Evolutionary conservation across 331 rosid genomes (phyloP), one percentile per base, ranked within the genome.

Genomic region (Saraca asoca): DNA sequence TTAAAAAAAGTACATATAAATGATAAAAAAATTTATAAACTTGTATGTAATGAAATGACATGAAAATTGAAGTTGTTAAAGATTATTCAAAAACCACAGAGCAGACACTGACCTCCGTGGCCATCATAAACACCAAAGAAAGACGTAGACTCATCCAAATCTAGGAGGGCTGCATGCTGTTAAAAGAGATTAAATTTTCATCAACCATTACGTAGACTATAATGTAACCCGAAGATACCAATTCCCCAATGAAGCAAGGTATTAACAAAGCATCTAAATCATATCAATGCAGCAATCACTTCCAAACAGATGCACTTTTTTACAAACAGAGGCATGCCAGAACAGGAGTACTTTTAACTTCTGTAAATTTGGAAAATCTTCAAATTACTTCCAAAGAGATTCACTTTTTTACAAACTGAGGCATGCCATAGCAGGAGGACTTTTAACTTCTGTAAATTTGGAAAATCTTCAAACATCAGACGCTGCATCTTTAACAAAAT

Each of bases 61-160:
- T 13, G 6, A 43, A 39, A 70, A 29, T 50, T 45, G 13, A 33
- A 20, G 57, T 69, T 45, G 57, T 69, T 45, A 42, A 29, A 10
- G 2, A 41, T 17, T 42, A 44, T 35, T 39, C 43, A 39, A 49
- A 71, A 66, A 13, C 39, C 49, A 16, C 33, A 54, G 68, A 43
- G 33, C 12, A 57, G 35, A 71, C 14, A 46, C 87, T 29, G 37
- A 90, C 97, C 98, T 86, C 98, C 98, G 83, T 93, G 98, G 18
- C 98, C 98, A 71, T 93, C 98, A 72, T 82, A 93, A 78, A 93
- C 98, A 51, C 87, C 98, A 78, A 93, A 90, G 83, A 85, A 90
- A 34, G 97, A 90, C 1, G 98, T 93, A 29, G 89, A 81, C 11
- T 78, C 69, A 37, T 93, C 98, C 75, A 93, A 75, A 78, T 82